Percentiles rank a stretch among this genome's conserved stretches.
Evolutionary conservation across 352 stramenopile species (phyloP).

Genomic region (Lagenidium giganteum): DNA sequence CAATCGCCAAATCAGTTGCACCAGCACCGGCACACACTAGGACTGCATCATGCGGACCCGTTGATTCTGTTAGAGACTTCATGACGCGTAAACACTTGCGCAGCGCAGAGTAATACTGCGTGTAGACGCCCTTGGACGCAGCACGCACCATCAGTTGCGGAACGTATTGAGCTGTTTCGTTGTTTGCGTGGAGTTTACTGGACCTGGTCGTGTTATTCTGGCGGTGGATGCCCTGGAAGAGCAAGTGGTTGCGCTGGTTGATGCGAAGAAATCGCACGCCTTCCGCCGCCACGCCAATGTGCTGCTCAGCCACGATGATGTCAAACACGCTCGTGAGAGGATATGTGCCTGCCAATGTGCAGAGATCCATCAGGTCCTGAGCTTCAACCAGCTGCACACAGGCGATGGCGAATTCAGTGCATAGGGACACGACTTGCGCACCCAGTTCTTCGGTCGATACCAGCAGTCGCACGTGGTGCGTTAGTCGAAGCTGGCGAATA

Average conservation of each 20-base stretch:
- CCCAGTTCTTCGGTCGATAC: constrained; percentile 40
- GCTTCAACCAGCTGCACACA: constrained; percentile 57
- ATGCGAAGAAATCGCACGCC: constrained; percentile 29
- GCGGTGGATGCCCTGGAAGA: constrained; percentile 18
- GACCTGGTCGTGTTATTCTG: too few species aligned
- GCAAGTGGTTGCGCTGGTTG: constrained; percentile 33
- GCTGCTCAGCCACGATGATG: constrained; percentile 12
- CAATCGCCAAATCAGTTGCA: constrained; percentile 36
- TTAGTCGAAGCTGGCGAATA: constrained; percentile 14
- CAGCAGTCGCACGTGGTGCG: constrained; percentile 30
- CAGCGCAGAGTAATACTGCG: constrained; percentile 54
- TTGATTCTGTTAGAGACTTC: background rate
- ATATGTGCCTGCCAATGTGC: constrained; percentile 24
- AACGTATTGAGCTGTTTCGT: constrained; percentile 12
- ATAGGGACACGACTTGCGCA: constrained; percentile 34
- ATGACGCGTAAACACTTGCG: constrained; percentile 58
- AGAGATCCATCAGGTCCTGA: constrained; percentile 41
- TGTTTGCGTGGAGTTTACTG: background rate
- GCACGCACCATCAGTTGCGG: constrained; percentile 57
- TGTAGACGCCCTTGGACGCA: constrained; percentile 53
- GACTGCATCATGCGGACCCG: background rate
- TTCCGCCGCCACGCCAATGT: constrained; percentile 32
- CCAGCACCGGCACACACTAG: constrained; percentile 40
- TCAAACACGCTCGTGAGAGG: constrained; percentile 54
- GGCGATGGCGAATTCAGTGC: constrained; percentile 35